A percentile compares a stretch with the other conserved stretches of the same genome.
phyloP scores from a whole-genome alignment of 768 basidiomycete species.

The Polyporus arcularius region DNA sequence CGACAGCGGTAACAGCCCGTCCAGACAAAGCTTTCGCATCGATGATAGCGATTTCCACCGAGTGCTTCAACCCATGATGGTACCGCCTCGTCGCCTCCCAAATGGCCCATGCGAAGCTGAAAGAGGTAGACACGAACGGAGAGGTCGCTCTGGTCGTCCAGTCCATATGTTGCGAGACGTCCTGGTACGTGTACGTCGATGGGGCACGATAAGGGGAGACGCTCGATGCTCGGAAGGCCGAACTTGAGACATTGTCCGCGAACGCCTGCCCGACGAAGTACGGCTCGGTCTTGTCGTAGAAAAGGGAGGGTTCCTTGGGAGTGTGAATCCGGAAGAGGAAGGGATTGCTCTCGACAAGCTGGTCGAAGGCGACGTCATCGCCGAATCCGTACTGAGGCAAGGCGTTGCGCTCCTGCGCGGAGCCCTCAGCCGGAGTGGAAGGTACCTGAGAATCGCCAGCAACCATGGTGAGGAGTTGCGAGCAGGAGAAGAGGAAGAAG shows the following conservation, averaged over 20 bases:
- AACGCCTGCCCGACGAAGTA: constrained; percentile 73
- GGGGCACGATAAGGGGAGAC: constrained; percentile 29
- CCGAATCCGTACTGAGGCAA: constrained; percentile 79
- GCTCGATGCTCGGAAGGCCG: constrained; percentile 26
- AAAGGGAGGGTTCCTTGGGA: constrained; percentile 58
- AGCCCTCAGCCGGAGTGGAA: constrained; percentile 7
- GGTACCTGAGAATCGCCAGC: constrained; percentile 8
- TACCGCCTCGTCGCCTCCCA: constrained; percentile 84
- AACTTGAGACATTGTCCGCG: constrained; percentile 37
- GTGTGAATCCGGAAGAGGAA: constrained; percentile 84
- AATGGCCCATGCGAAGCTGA: constrained; percentile 80
- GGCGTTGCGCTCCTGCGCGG: constrained; percentile 23
- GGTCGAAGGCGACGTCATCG: constrained; percentile 59
- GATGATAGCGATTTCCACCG: constrained; percentile 78
- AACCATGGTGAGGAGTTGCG: constrained; percentile 7
- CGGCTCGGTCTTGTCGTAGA: constrained; percentile 55
- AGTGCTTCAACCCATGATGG: constrained; percentile 69
- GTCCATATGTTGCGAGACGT: constrained; percentile 71
- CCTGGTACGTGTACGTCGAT: constrained; percentile 50
- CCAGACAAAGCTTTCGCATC: constrained; percentile 62
- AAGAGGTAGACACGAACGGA: constrained; percentile 72
- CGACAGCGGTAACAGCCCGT: constrained; percentile 63
- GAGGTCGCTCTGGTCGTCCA: constrained; percentile 76
- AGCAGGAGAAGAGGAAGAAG: background rate
- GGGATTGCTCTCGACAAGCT: constrained; percentile 61